Evolutionary conservation across 495 filamentous ascomycete genomes (phyloP).

Genomic region (Collariella sp.): DNA sequence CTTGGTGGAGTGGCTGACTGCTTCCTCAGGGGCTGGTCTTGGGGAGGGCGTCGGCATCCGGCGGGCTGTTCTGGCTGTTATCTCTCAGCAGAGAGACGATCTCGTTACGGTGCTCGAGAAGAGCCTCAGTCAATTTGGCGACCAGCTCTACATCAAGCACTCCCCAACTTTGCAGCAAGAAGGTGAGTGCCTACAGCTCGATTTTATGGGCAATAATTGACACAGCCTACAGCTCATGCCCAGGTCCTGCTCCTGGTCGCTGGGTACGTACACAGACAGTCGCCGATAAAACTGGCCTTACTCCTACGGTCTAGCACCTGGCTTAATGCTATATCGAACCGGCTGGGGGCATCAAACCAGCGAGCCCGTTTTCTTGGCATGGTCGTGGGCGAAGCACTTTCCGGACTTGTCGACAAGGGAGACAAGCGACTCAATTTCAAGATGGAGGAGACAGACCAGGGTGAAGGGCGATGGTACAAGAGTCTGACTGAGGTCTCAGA

Average conservation of each 20-base stretch:
- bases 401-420: constrained; percentile 66
- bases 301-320: constrained; percentile 63
- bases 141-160: constrained; percentile 80
- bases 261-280: constrained; percentile 60
- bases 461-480: constrained; percentile 72
- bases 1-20: constrained; percentile 61
- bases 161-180: constrained; percentile 77
- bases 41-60: constrained; percentile 54
- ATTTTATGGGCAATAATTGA: constrained; percentile 22
- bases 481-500: constrained; percentile 56
- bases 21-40: constrained; percentile 54
- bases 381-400: constrained; percentile 75
- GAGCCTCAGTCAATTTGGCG: constrained; percentile 64
- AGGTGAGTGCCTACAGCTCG: constrained; percentile 41
- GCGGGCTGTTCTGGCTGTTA: constrained; percentile 55
- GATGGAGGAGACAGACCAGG: constrained; percentile 64
- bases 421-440: constrained; percentile 70
- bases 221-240: constrained; percentile 48
- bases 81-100: constrained; percentile 45
- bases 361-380: constrained; percentile 81
- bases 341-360: constrained; percentile 65
- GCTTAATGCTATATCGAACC: constrained; percentile 74
- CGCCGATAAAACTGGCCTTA: constrained; percentile 50
- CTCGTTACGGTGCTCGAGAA: constrained; percentile 56
- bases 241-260: constrained; percentile 72